These are phyloP conservation scores for Sporothrix mexicana DNA, from an alignment of 2,329 filamentous ascomycete genomes.

Conservation along the genomic window DNA sequence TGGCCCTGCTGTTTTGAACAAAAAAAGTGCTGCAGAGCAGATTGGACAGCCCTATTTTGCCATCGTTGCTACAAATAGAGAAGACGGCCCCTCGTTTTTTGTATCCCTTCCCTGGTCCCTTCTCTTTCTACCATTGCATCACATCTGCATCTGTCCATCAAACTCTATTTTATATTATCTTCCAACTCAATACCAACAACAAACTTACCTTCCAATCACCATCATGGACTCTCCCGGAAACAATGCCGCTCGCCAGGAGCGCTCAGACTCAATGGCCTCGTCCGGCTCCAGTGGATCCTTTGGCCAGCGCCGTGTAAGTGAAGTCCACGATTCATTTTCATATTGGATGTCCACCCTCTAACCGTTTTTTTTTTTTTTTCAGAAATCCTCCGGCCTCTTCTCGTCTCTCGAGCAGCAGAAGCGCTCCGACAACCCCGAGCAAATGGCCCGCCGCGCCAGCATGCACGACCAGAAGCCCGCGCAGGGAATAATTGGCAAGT, in stretches of 20 bases:
- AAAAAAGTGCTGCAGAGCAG: too few species aligned
- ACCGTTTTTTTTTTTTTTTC: too few species aligned
- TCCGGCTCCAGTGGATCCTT: conserved; percentile 21
- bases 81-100: not conserved
- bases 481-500: conserved; percentile 57
- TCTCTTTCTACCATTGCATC: not conserved
- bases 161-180: not conserved
- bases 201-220: not conserved
- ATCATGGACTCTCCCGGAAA: conserved; percentile 35
- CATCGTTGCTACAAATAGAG: conserved; percentile 13
- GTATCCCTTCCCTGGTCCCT: not conserved
- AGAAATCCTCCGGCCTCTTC: conserved; percentile 52
- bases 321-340: too few species aligned
- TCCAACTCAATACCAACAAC: not conserved
- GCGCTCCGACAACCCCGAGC: conserved; percentile 51
- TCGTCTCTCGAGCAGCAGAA: conserved; percentile 59
- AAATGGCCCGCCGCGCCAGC: conserved; percentile 58
- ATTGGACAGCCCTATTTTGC: not conserved
- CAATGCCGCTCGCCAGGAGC: conserved; percentile 36
- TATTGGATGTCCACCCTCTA: not conserved
- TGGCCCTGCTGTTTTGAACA: not conserved
- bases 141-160: not conserved
- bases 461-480: conserved; percentile 59
- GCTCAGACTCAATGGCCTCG: conserved; percentile 41
- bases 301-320: conserved; percentile 38